These are phyloP conservation scores for Purshia tridentata DNA, from an alignment of 306 rosid species.

Conservation along the genomic window DNA sequence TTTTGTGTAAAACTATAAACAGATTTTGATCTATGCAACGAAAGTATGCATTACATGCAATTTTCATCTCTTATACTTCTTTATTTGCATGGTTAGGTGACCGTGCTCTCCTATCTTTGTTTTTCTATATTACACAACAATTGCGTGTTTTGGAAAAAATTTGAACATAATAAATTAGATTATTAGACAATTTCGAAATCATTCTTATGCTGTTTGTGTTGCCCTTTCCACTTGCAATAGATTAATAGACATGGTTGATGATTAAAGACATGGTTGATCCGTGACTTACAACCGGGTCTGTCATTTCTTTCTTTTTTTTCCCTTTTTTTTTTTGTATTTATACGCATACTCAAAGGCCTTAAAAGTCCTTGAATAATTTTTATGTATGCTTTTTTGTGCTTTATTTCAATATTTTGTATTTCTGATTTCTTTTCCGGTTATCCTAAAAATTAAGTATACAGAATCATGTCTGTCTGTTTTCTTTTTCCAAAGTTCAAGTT, in stretches of 20 bases:
- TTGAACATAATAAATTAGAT: constrained; percentile 3
- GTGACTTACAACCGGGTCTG: not conserved
- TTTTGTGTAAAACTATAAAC: not conserved
- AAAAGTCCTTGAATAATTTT: not conserved
- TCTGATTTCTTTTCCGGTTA: not conserved
- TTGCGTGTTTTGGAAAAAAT: not conserved
- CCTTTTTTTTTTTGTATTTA: too few relatives aligned
- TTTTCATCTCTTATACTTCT: not conserved
- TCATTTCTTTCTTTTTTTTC: not conserved
- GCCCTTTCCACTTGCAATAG: not conserved
- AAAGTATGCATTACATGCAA: not conserved
- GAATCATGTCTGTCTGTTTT: not conserved
- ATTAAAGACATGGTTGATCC: not conserved
- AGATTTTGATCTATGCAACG: not conserved
- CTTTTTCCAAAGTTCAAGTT: constrained; percentile 3
- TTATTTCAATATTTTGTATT: not conserved
- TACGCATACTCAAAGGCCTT: not conserved
- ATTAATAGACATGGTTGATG: not conserved
- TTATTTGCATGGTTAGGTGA: not conserved
- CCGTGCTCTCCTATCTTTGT: not conserved
- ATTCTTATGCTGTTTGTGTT: not conserved
- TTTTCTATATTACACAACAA: not conserved
- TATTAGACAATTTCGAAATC: not conserved
- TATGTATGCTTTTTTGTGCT: not conserved
- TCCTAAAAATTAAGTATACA: not conserved